Base-by-base conservation (phyloP, 2,329 filamentous ascomycete species). In the Aspergillus fumigatiaffinis region DNA sequence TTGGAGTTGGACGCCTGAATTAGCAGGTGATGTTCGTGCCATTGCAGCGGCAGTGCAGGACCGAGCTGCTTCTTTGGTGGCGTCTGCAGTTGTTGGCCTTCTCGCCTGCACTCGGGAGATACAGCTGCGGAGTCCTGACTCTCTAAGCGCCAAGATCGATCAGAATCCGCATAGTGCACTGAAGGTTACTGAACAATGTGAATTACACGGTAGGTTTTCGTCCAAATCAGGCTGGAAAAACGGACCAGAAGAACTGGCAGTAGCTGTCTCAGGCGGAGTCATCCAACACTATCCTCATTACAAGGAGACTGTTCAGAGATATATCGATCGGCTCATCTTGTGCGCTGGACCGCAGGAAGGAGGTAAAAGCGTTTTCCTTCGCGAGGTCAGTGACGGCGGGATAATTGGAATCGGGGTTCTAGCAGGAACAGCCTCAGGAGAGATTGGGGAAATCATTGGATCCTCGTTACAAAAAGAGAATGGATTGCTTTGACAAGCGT, bases 261-360 rank as follows among this genome's bases (percentile, higher is more conserved):
- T 92, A 25, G 89, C 89, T 0, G 91, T 90, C 68, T 90, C 89
- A 0, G 89, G 89, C 17, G 87, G 88, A 20, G 90, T 89, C 66
- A 92, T 92, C 55, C 83, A 85, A 14, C 85, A 89, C 66, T 91
- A 91, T 67, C 88, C 89, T 44, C 80, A 87, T 63, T 91, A 89
- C 71, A 77, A 89, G 38, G 73, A 76, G 49, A 85, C 87, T 57
- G 88, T 87, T 60, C 88, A 91, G 70, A 63, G 73, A n/a, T 88
- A 89, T 68, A 78, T 92, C 50, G 85, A 90, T 58, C 70, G 73
- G 4, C 68, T 82, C 14, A 68, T 81, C 0, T 69, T 76, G 46
- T 66, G 68, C 25, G 72, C 69, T 26, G 73, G 73, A 12, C 72
- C 70, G 14, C 74, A 76, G n/a, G 71, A 75, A 35, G 78, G 73